Percentiles rank a stretch among this genome's conserved stretches.
These are phyloP conservation scores for Backusella mclennaniae DNA, from an alignment of 192 early-diverging fungal species.

Conservation along the genomic window DNA sequence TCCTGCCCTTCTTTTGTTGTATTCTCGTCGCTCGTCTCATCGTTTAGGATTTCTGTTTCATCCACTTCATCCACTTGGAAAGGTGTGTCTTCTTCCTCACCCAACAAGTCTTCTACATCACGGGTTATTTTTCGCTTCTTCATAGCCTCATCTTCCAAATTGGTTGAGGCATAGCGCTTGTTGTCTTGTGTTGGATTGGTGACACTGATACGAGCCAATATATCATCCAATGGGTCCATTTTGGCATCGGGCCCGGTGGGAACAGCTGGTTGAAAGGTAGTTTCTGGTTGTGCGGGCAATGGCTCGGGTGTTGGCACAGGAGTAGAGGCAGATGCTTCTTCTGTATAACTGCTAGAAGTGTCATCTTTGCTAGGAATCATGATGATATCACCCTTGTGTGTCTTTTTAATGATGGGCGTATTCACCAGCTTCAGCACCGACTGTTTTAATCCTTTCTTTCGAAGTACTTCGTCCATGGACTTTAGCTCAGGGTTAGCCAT, in stretches of 20 bases:
- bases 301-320: background rate
- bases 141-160: slow-evolving; percentile 31
- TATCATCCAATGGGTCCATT: slow-evolving; percentile 50
- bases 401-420: slow-evolving; percentile 57
- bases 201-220: slow-evolving; percentile 49
- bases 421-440: slow-evolving; percentile 54
- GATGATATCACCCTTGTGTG: slow-evolving; percentile 58
- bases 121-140: slow-evolving; percentile 29
- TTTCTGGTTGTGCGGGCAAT: background rate
- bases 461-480: slow-evolving; percentile 52
- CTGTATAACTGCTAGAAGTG: slow-evolving; percentile 9
- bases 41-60: slow-evolving; percentile 8
- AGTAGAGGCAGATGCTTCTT: background rate
- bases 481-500: slow-evolving; percentile 83
- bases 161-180: slow-evolving; percentile 34
- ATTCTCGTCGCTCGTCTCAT: background rate
- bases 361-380: slow-evolving; percentile 38
- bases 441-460: slow-evolving; percentile 55
- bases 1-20: background rate
- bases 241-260: slow-evolving; percentile 21
- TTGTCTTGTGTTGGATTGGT: slow-evolving; percentile 32
- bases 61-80: slow-evolving; percentile 28
- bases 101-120: slow-evolving; percentile 25
- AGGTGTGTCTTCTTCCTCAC: slow-evolving; percentile 25
- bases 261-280: background rate